Percentiles rank a stretch among this genome's conserved stretches.
These are phyloP conservation scores for Teunomyces tritomae DNA, from an alignment of 805 yeast genomes.

Conservation along the genomic window DNA sequence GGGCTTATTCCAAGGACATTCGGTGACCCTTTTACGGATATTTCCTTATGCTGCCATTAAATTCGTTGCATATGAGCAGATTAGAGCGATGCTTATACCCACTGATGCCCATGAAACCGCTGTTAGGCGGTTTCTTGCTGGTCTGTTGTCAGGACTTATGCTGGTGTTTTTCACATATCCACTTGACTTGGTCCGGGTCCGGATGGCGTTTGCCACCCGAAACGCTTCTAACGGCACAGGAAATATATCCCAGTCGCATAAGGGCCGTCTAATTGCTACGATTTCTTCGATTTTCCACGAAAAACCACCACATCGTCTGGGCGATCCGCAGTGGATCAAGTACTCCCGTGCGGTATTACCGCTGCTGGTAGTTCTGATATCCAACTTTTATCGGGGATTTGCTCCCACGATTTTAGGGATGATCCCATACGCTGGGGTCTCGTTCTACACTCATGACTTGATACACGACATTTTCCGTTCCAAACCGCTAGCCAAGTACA, in stretches of 20 bases:
- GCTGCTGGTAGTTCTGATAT: constrained; percentile 30
- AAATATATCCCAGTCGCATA: not conserved
- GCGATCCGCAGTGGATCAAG: constrained; percentile 39
- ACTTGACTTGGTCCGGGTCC: constrained; percentile 81
- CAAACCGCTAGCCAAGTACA: constrained; percentile 49
- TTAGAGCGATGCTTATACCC: constrained; percentile 77
- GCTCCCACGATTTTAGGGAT: constrained; percentile 91
- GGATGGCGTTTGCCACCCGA: constrained; percentile 84
- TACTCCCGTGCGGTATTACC: constrained; percentile 34
- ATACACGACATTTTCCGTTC: constrained; percentile 83
- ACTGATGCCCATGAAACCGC: constrained; percentile 73
- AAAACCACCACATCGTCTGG: constrained; percentile 31
- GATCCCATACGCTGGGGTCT: constrained; percentile 97
- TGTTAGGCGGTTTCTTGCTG: constrained; percentile 75
- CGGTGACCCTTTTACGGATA: constrained; percentile 84
- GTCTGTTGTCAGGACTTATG: constrained; percentile 84
- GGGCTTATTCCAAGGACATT: constrained; percentile 94
- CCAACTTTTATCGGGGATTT: constrained; percentile 91
- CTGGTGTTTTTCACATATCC: constrained; percentile 92
- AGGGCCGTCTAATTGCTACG: constrained; percentile 32
- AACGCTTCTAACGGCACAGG: constrained; percentile 9
- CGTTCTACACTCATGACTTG: constrained; percentile 90
- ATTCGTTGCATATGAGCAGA: constrained; percentile 94
- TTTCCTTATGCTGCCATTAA: constrained; percentile 98
- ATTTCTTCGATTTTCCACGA: constrained; percentile 31